Evolutionary conservation across 2,329 filamentous ascomycete species (phyloP), one percentile per base, ranked within the genome.

Genomic region (Berkeleyomyces rouxiae): DNA sequence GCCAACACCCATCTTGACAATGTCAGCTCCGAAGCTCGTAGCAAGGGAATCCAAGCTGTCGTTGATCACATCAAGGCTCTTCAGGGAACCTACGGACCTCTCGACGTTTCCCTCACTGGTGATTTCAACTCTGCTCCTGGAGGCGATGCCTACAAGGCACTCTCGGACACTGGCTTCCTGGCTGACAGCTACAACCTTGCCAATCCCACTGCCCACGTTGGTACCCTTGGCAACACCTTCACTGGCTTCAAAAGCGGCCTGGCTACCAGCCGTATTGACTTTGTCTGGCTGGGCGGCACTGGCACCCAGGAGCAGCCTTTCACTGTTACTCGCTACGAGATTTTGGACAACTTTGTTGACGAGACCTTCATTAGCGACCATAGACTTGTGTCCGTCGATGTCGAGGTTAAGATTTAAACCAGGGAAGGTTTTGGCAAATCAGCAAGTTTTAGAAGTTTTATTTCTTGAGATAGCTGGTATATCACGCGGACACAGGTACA

Each of bases 1-100:
- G 79, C 86, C 74, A 84, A 79, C 71, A 89, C 86, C 4, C 86
- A 89, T 69, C 77, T 89, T 23, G 86, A 90, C 69, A 78, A 89
- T 67, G 71, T 75, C 37, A 84, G 84, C 16, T 69, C 72, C 7
- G 69, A 74, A 58, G 79, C 84, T 2, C 76, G 86, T 7, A 70
- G 75, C 67, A 76, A 85, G 70, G 81, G 82, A 67, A 80, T 83
- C 47, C 76, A 77, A 68, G 73, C 87, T 10, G 77, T 86, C n/a
- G 71, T 86, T 62, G 67, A 73, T 40, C 75, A 82, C 37, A 76
- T 78, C 57, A 68, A 71, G 47, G 69, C 71, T 53, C 75, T 74
- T 72, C 71, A 72, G 37, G 67, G 66, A 31, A 59, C 64, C 0
- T 59, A 65, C 11, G 68, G 69, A 7, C 74, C 74, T 0, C 70